A percentile compares a stretch with the other conserved stretches of the same genome.
These are phyloP conservation scores for Cordyceps farinosa DNA, from an alignment of 2,329 filamentous ascomycete species.

Conservation along the genomic window DNA sequence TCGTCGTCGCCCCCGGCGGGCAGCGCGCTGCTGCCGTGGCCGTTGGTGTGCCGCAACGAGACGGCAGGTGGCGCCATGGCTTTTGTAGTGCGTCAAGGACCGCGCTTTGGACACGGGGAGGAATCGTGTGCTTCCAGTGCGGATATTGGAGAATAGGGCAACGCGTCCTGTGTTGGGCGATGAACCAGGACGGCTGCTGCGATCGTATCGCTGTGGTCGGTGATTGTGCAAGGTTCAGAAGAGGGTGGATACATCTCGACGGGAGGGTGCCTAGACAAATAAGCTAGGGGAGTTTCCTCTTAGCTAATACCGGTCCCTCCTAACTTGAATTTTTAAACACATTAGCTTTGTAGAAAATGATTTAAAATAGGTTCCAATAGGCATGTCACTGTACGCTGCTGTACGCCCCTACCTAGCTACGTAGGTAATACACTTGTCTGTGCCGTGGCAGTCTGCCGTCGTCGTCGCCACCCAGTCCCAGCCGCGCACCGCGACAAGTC, in stretches of 20 bases:
- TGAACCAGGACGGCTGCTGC: conserved; percentile 6
- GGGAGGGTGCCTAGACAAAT: neutral
- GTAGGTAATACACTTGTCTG: too few species aligned
- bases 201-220: neutral
- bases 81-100: neutral
- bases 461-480: too few species aligned
- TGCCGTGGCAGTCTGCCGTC: too few species aligned
- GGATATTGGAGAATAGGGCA: neutral
- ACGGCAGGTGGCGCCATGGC: conserved; percentile 11
- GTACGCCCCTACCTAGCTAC: too few species aligned
- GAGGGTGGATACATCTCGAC: neutral
- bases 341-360: too few species aligned
- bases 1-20: conserved; percentile 33
- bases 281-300: too few species aligned
- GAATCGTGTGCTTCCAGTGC: neutral
- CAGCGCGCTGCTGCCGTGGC: conserved; percentile 5
- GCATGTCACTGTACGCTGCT: too few species aligned
- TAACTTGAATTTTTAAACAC: too few species aligned
- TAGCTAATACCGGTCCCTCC: too few species aligned
- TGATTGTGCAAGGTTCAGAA: neutral
- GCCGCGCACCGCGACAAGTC: too few species aligned
- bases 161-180: neutral
- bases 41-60: conserved; percentile 15
- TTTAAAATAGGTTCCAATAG: too few species aligned
- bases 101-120: neutral